Evolutionary conservation across 768 basidiomycete species (phyloP).

Genomic region (Kwoniella dejecticola): DNA sequence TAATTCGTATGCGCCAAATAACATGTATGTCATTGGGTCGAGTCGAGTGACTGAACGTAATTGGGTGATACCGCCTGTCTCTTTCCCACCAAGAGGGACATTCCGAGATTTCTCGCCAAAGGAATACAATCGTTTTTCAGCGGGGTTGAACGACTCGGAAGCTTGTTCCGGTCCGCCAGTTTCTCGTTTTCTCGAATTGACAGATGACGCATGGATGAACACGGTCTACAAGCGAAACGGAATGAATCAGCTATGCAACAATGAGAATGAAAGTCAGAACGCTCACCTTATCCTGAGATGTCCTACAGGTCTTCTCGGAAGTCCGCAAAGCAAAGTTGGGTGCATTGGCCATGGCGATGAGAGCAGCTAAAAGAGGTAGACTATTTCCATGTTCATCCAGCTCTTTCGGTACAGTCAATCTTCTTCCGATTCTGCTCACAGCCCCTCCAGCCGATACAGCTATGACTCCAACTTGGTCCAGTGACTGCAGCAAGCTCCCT

Average conservation of each 20-base stretch:
- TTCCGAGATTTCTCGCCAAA: conserved; percentile 84
- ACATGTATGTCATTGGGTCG: conserved; percentile 83
- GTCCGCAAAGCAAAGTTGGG: conserved; percentile 86
- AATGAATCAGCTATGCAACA: no score
- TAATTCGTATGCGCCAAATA: conserved; percentile 84
- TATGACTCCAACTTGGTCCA: conserved; percentile 79
- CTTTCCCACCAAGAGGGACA: conserved; percentile 58
- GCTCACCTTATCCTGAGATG: conserved; percentile 78
- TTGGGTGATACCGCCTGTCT: conserved; percentile 64
- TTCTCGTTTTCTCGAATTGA: conserved; percentile 71
- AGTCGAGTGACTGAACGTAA: conserved; percentile 79
- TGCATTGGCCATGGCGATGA: conserved; percentile 82
- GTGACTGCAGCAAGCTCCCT: conserved; percentile 70
- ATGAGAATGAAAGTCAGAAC: neutral
- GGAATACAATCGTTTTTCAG: conserved; percentile 75
- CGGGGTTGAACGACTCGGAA: conserved; percentile 46
- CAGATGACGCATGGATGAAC: conserved; percentile 81
- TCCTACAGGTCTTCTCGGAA: conserved; percentile 66
- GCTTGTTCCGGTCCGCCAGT: conserved; percentile 50
- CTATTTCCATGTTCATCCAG: conserved; percentile 51
- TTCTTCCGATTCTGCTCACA: conserved; percentile 22
- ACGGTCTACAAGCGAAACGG: conserved; percentile 63
- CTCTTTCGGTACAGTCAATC: conserved; percentile 43
- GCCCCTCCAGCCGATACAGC: conserved; percentile 73
- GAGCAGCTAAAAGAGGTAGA: conserved; percentile 72